A percentile compares a stretch with the other conserved stretches of the same genome.
Evolutionary conservation across 169 alveolate genomes (phyloP).

Genomic region (Eimeria necatrix): DNA sequence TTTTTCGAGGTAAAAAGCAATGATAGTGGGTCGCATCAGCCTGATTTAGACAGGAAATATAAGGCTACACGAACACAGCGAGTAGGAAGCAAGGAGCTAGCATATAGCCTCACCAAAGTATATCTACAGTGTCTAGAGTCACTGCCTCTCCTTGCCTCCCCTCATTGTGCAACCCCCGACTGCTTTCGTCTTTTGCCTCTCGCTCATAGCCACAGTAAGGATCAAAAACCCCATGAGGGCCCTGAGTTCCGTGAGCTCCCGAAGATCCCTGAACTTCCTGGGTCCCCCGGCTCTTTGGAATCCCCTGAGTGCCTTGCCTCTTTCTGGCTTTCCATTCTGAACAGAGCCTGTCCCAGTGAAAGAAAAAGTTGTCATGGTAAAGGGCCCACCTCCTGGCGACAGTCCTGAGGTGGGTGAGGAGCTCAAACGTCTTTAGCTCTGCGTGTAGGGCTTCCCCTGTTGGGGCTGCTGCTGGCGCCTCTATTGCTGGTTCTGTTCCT

Average conservation of each 20-base stretch:
- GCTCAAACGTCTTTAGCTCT: slow-evolving; percentile 19
- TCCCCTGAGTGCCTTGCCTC: background rate
- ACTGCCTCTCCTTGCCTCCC: background rate
- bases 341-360: slow-evolving; percentile 23
- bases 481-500: too few relatives aligned
- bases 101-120: background rate
- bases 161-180: background rate
- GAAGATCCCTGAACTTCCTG: background rate
- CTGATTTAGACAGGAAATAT: too few relatives aligned
- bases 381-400: slow-evolving; percentile 49
- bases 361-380: slow-evolving; percentile 36
- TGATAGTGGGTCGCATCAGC: too few relatives aligned
- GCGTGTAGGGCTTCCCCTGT: slow-evolving; percentile 4
- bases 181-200: too few relatives aligned
- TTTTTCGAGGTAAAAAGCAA: too few relatives aligned
- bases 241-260: background rate
- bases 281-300: background rate
- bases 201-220: too few relatives aligned
- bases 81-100: too few relatives aligned
- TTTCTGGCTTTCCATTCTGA: slow-evolving; percentile 10
- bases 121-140: background rate
- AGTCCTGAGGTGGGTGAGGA: slow-evolving; percentile 3
- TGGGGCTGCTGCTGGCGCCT: background rate
- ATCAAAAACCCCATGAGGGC: background rate
- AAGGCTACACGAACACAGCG: too few relatives aligned